Conservation (phyloP, 2,329 filamentous ascomycete genomes). For the Penicillium rolfsii region DNA sequence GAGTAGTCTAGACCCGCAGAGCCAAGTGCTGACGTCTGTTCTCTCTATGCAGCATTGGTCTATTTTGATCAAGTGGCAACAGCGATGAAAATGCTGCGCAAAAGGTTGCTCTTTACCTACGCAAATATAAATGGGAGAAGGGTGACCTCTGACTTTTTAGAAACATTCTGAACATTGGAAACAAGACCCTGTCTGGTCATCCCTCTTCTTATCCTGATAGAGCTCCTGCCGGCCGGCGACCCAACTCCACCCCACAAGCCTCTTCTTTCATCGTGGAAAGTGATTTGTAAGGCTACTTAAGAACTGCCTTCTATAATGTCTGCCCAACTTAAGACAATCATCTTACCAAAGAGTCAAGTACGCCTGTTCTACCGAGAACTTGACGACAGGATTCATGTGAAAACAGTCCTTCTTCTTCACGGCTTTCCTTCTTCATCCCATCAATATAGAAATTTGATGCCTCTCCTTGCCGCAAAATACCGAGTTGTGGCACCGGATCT, state of each 20-base stretch:
- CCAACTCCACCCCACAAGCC: not conserved
- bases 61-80: not conserved
- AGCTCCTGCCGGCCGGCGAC: not conserved
- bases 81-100: not conserved
- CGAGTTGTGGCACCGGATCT: slow-evolving; percentile 61
- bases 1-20: not conserved
- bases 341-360: not conserved
- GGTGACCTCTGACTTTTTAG: too few species aligned
- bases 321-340: not conserved
- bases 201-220: not conserved
- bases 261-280: not conserved
- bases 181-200: too few species aligned
- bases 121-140: too few species aligned
- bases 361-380: not conserved
- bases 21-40: not conserved
- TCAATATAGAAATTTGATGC: slow-evolving; percentile 52
- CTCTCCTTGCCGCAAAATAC: slow-evolving; percentile 47
- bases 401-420: slow-evolving; percentile 49
- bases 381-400: not conserved
- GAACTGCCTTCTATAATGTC: not conserved
- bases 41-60: not conserved
- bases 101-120: too few species aligned
- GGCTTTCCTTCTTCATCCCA: slow-evolving; percentile 52
- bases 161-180: too few species aligned
- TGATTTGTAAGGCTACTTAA: not conserved